Base-by-base conservation (phyloP, 768 basidiomycete genomes). In the Kwoniella dejecticola region DNA sequence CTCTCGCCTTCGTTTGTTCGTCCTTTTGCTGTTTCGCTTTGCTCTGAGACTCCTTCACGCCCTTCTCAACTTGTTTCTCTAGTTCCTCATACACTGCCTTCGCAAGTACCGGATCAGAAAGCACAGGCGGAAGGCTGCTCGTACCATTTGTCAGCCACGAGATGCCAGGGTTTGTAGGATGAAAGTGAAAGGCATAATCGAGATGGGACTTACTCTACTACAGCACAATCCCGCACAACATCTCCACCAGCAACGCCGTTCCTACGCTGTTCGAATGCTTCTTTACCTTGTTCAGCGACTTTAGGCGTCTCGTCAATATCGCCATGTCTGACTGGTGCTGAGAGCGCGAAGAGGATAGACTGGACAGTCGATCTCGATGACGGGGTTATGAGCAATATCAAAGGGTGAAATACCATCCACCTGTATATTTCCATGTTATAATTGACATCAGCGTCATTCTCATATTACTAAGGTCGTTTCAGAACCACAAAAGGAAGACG, bases 311-410 rank as follows among this genome's bases (percentile, higher is more conserved):
- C 53, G 40, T 66, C 59, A 7, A 63, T 54, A 2, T 48, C 36
- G 3, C 57, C 68, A 53, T 74, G 61, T 19, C 72, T 64, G 0
- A 76, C 74, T 1, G 77, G 77, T 3, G 77, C 77, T 1, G 69
- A 92, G 13, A 95, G 83, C 0, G 84, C 87, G 63, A 91, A 91
- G 2, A 93, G 78, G n/a, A 92, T 81, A 2, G 86, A 83, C 73
- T 95, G 89, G n/a, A 89, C 80, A 0, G 87, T 80, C 7, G 85
- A 80, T 2, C 64, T 72, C 1, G 89, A 83, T 0, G 87, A 85
- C 69, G 93, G 93, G 4, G 87, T 84, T 67, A 89, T 75, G 42
- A 93, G 67, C 24, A 86, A 81, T 17, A 91, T 79, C 4, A 91
- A 42, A 0, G 90, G 90, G 60, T 86, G 86, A 6, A 87, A 68